Conservation (phyloP, 176 grass and related monocot species). For the Bolboschoenus planiculmis region DNA sequence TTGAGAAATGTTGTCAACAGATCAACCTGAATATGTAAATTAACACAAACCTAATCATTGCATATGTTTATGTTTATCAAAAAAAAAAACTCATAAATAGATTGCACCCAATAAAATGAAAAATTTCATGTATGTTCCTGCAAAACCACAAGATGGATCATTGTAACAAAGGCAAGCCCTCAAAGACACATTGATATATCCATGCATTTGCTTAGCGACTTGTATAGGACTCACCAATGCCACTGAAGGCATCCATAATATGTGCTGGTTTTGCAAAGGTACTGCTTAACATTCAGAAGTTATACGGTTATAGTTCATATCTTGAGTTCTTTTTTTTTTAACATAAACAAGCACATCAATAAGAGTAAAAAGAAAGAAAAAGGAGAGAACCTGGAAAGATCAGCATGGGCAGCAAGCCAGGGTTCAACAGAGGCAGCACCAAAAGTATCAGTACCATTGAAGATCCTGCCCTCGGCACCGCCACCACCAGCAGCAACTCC, state of each 20-base stretch:
- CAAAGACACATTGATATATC: neutral
- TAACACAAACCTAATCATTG: neutral
- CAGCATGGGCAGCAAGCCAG: conserved; percentile 79
- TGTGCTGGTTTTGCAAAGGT: neutral
- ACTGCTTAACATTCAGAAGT: neutral
- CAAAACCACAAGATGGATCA: too few relatives aligned
- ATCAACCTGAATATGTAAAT: neutral
- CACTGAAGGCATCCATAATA: neutral
- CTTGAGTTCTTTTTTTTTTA: neutral
- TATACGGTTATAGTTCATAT: neutral
- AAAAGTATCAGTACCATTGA: conserved; percentile 47
- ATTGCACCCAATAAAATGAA: neutral
- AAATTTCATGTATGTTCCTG: too few relatives aligned
- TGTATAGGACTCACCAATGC: neutral
- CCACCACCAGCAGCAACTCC: neutral
- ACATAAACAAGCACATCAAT: neutral
- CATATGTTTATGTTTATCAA: neutral
- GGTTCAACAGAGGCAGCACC: conserved; percentile 74
- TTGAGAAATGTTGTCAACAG: neutral
- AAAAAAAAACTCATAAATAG: neutral
- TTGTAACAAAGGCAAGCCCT: neutral
- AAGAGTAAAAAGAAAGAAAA: neutral
- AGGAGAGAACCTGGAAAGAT: conserved; percentile 57
- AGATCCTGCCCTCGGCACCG: conserved; percentile 33
- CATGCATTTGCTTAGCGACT: neutral